Conservation (phyloP, 192 early-diverging fungal genomes). For the Diversispora epigaea region DNA sequence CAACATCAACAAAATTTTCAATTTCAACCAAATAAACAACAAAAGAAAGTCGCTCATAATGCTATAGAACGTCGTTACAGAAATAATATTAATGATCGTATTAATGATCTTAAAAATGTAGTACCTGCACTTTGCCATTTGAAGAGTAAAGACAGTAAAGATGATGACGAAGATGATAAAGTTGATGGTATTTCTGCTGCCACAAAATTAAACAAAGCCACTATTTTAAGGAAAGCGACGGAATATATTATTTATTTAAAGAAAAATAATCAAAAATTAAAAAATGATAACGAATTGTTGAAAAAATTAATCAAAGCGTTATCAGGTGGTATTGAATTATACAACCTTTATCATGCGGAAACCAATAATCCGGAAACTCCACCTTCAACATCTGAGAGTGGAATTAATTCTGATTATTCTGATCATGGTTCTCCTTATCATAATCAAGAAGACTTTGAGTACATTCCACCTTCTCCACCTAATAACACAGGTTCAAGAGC, state of each 20-base stretch:
- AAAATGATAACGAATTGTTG: slow-evolving; percentile 49
- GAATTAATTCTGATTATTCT: slow-evolving; percentile 27
- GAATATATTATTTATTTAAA: slow-evolving; percentile 80
- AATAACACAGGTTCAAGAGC: slow-evolving; percentile 40
- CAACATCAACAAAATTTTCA: slow-evolving; percentile 24
- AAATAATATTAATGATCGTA: slow-evolving; percentile 97
- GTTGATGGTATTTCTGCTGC: slow-evolving; percentile 84
- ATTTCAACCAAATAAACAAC: slow-evolving; percentile 50
- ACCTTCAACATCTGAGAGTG: neutral
- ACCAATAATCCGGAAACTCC: neutral
- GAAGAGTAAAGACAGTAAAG: slow-evolving; percentile 56
- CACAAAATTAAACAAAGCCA: slow-evolving; percentile 91
- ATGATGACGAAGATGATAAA: slow-evolving; percentile 57
- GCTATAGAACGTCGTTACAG: slow-evolving; percentile 93
- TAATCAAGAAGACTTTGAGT: slow-evolving; percentile 26
- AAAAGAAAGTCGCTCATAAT: slow-evolving; percentile 93
- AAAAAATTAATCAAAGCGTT: slow-evolving; percentile 44
- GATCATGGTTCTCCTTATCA: slow-evolving; percentile 33
- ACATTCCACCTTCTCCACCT: slow-evolving; percentile 39
- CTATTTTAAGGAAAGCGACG: slow-evolving; percentile 85
- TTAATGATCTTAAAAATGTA: slow-evolving; percentile 78
- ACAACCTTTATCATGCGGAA: slow-evolving; percentile 33
- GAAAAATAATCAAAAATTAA: slow-evolving; percentile 42
- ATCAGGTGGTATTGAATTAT: slow-evolving; percentile 47
- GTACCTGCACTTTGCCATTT: slow-evolving; percentile 78